Evolutionary conservation across 2,329 filamentous ascomycete species (phyloP).

Genomic region (Cordyceps cicadae): DNA sequence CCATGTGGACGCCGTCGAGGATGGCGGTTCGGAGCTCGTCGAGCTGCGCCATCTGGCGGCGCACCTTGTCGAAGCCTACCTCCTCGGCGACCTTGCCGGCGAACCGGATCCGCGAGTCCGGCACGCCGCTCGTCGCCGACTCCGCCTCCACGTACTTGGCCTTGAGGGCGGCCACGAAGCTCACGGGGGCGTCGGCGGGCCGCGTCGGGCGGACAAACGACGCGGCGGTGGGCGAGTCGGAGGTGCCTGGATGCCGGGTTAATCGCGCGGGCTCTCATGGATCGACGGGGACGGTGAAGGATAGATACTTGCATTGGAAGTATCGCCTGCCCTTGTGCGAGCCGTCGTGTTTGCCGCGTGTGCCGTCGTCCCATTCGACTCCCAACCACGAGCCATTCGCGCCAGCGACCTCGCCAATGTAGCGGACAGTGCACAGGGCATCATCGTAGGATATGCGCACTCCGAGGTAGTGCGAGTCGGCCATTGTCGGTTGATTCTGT

Average conservation of each 20-base stretch:
- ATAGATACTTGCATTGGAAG: slow-evolving; percentile 61
- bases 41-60: slow-evolving; percentile 67
- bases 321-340: slow-evolving; percentile 71
- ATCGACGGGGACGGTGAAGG: not conserved
- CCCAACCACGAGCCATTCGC: slow-evolving; percentile 80
- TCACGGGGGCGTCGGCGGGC: slow-evolving; percentile 56
- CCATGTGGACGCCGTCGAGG: slow-evolving; percentile 66
- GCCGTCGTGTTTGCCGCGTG: slow-evolving; percentile 84
- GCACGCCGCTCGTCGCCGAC: slow-evolving; percentile 22
- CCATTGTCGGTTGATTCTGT: slow-evolving; percentile 25
- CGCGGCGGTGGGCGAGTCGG: slow-evolving; percentile 59
- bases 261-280: not conserved
- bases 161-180: slow-evolving; percentile 71
- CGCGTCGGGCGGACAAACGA: slow-evolving; percentile 81
- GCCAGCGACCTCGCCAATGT: slow-evolving; percentile 66
- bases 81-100: slow-evolving; percentile 85
- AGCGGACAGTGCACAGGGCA: slow-evolving; percentile 75
- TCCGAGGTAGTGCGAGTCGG: slow-evolving; percentile 42
- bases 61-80: slow-evolving; percentile 90
- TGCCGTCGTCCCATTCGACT: slow-evolving; percentile 90
- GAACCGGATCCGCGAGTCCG: slow-evolving; percentile 47
- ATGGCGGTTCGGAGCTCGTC: slow-evolving; percentile 73
- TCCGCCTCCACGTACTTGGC: slow-evolving; percentile 65
- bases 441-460: slow-evolving; percentile 75
- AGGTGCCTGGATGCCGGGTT: slow-evolving; percentile 41